Evolutionary conservation across 2,329 filamentous ascomycete species (phyloP).

Genomic region (Pyrenophora tritici-repentis): DNA sequence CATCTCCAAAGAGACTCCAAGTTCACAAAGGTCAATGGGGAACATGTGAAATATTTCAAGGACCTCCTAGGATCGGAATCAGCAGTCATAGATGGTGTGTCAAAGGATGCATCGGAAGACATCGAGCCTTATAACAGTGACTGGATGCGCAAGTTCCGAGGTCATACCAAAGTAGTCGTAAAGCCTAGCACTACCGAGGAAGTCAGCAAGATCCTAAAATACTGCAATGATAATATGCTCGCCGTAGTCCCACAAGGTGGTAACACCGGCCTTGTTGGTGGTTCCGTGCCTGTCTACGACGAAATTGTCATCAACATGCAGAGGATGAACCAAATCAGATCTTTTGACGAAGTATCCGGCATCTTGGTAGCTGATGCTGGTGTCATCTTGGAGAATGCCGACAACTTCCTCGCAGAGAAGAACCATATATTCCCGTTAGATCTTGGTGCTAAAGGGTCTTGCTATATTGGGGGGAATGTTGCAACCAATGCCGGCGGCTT

Average conservation of each 20-base stretch:
- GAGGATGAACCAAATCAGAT: constrained; percentile 88
- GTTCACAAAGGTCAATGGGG: constrained; percentile 72
- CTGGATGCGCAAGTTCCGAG: constrained; percentile 99
- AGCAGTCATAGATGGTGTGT: constrained; percentile 83
- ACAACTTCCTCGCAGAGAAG: constrained; percentile 81
- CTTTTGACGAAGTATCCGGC: constrained; percentile 91
- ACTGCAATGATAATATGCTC: constrained; percentile 91
- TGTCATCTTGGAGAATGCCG: constrained; percentile 85
- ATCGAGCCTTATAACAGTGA: constrained; percentile 92
- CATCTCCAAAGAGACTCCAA: constrained; percentile 77
- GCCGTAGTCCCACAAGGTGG: constrained; percentile 97
- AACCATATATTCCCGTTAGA: constrained; percentile 94
- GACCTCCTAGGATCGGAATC: constrained; percentile 77
- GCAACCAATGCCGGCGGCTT: constrained; percentile 94
- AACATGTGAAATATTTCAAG: constrained; percentile 84
- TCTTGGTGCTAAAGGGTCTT: constrained; percentile 96
- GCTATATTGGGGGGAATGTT: constrained; percentile 94
- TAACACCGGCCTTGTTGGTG: constrained; percentile 94
- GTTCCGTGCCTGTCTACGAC: constrained; percentile 95
- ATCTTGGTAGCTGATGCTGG: constrained; percentile 89
- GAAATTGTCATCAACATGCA: constrained; percentile 93
- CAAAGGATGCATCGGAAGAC: constrained; percentile 74
- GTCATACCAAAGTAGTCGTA: constrained; percentile 83
- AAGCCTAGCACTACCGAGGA: constrained; percentile 84
- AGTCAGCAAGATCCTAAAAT: constrained; percentile 86